Base-by-base conservation (phyloP, 805 yeast genomes). In the Suhomyces vadensis region DNA sequence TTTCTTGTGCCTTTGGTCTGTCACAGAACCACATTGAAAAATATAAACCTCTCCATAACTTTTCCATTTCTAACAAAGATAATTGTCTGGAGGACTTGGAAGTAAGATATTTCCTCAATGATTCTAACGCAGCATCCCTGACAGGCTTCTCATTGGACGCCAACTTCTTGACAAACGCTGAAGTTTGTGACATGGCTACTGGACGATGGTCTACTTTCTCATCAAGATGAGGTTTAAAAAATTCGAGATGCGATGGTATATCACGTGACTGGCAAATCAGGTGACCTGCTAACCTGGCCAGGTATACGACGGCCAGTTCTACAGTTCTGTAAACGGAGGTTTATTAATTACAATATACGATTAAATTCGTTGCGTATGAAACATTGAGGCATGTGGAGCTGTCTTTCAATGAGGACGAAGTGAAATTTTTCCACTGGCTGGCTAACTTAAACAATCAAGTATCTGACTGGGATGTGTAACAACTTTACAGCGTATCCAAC, bases 11-110 rank as follows among this genome's bases (percentile, higher is more conserved):
- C 55, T 85, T 75, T 21, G 97, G 96, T 59, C 91, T 80, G 64
- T 94, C 99, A 60, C 95, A 79, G 69, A 85, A 89, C 98, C 99
- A 94, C 96, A 94, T 88, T 8, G 96, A 80, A 60, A 75, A 94
- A 65, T 85, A 94, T 31, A 94, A 74, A n/a, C 98, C 99, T 66
- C 87, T 90, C 97, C 99, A 94, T 47, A 94, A 70, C 61, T 92
- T 91, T 53, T 86, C 86, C 50, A 81, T 72, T 42, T 89, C 94
- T 31, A 77, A 57, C 37, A 60, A 67, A 5, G 73, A 57, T 31
- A 82, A 63, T 29, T 76, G 69, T 54, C 47, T 65, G 23, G 73
- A 61, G 21, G 62, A 40, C 37, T 63, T 64, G 16, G 70, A 60
- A 17, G 75, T 60, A 37, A 89, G 65, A 57, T 78, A 85, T 51